Conservation (phyloP, 805 yeast species). For the Myxozyma monticola region DNA sequence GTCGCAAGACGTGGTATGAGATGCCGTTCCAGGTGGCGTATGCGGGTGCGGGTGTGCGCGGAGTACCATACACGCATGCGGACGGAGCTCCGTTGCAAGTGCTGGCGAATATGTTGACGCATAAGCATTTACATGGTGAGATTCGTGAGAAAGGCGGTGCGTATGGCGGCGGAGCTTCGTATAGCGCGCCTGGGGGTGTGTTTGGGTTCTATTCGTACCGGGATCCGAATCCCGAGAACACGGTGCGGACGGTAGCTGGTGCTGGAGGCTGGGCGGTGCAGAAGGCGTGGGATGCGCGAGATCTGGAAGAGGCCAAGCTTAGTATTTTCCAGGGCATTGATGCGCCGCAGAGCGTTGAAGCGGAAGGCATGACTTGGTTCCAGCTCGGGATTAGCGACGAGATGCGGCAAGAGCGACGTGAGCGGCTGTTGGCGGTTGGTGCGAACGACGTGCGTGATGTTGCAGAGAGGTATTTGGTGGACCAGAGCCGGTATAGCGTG, state of each 20-base stretch:
- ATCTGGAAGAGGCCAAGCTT: conserved; percentile 84
- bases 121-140: conserved; percentile 81
- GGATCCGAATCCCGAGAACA: conserved; percentile 81
- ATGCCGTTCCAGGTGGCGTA: conserved; percentile 90
- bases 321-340: conserved; percentile 89
- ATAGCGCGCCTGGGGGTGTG: conserved; percentile 76
- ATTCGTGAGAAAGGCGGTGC: conserved; percentile 97
- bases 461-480: conserved; percentile 62
- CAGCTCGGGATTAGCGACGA: conserved; percentile 71
- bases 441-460: conserved; percentile 61
- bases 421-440: conserved; percentile 65
- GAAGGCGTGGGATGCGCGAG: conserved; percentile 58
- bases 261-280: conserved; percentile 52
- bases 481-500: conserved; percentile 4
- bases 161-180: conserved; percentile 92
- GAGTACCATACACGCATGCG: conserved; percentile 62
- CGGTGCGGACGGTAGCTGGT: conserved; percentile 58
- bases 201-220: conserved; percentile 86
- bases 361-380: conserved; percentile 71
- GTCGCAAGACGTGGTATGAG: conserved; percentile 51
- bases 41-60: conserved; percentile 64
- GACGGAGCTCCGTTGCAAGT: conserved; percentile 89
- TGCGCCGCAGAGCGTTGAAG: conserved; percentile 79
- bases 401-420: conserved; percentile 78
- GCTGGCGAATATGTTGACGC: conserved; percentile 75